Evolutionary conservation across 202 grass and related monocot genomes (phyloP), one percentile per base, ranked within the genome.

Genomic region (Hordeum pubiflorum): DNA sequence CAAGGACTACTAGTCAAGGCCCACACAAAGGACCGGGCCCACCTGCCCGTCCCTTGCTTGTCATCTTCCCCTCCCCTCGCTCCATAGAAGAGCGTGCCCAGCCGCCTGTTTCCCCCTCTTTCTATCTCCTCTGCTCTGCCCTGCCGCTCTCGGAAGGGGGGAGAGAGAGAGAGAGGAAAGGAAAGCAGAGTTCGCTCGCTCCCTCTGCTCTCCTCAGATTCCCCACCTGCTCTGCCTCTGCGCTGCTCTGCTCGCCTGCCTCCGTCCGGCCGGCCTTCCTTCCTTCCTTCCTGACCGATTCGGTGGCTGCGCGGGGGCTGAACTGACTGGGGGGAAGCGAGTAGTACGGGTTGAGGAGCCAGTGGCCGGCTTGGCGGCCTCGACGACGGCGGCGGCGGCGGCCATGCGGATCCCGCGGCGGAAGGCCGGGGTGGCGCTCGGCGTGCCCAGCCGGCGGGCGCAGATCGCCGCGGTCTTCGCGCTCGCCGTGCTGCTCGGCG

Each of bases 381-480:
- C 17, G 15, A 54, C 50, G 2, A 54, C 18, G 59, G 24, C 37
- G 64, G 23, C 4, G 15, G 15, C 63, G 60, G 69, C 29, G 48
- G 66, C 55, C 60, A 90, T 90, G 88, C 75, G 88, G 88, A 86
- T 90, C 83, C 54, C 84, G 40, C 75, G 88, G 55, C 80, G 88
- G 84, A 90, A 90, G 84, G 79, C 48, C 69, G 85, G 26, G 58
- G 9, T 63, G 41, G 34, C 58, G 62, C 36, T 84, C 5, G 77
- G 75, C 29, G 57, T 31, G 57, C 77, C 86, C 22, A 89, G 82
- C 91, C 20, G 80, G 11, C 74, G 89, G 22, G 72, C 46, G 85
- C 91, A 90, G 68, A 79, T 90, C 31, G 86, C 83, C 5, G 89
- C 84, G 6, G 83, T 90, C 15, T 85, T 94, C 79, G 77, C 89